Evolutionary conservation across 192 early-diverging fungal species (phyloP), one percentile per base, ranked within the genome.

Genomic region (Mycoemilia scoparia): DNA sequence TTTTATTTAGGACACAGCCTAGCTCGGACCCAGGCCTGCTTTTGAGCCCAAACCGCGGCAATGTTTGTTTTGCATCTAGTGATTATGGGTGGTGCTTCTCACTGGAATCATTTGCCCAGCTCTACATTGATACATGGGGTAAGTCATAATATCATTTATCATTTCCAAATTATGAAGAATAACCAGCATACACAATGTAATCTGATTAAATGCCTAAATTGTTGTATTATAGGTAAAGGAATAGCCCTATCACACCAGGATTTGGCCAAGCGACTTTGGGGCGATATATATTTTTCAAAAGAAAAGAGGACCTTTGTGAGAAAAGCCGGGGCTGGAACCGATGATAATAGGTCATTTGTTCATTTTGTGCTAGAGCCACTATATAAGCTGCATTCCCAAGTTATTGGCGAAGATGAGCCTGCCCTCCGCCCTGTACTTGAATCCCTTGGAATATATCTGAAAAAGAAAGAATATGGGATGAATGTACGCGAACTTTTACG

Each of bases 361-460:
- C 85, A 98, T 49, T 98, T 98, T 49, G 77, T 98, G 38, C 48
- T 97, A 8, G 82, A 91, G 43, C 92, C 92, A 8, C 55, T 97
- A 20, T 97, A 83, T 70, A 97, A 97, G 57, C 45, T 95, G 2
- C 91, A 81, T 54, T 71, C 79, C 0, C 86, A 84, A 39, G 65
- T 69, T 12, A 24, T 50, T 0, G 48, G 54, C 31, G 57, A 65
- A 24, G 54, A 60, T 24, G 63, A 68, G 20, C 60, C 66, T n/a
- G 54, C 49, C 3, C 46, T 98, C 43, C 78, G 73, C 39, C 29
- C 51, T 7, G 79, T 73, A 12, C 70, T 98, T 27, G 66, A 71
- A 0, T 60, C 69, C 1, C 53, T 96, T 1, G 88, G 84, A 3
- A 86, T 98, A 26, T 63, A 70, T 32, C 58, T 98, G 9, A 87